These are phyloP conservation scores for Lactarius sanguifluus DNA, from an alignment of 768 basidiomycete genomes.

Conservation along the genomic window DNA sequence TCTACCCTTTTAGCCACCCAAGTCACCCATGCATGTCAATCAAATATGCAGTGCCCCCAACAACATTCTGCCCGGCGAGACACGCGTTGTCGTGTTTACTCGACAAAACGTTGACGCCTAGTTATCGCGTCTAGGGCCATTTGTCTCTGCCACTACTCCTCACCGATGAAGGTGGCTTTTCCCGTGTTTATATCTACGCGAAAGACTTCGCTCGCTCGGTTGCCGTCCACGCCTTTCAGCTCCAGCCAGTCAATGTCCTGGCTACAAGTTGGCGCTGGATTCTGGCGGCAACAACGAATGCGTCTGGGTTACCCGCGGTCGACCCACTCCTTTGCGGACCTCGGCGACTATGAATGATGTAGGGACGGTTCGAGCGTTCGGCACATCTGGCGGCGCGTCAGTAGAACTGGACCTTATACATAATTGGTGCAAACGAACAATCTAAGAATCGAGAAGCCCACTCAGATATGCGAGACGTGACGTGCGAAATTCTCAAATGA, in stretches of 20 bases:
- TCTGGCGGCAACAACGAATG: too few species aligned
- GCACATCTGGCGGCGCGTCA: neutral
- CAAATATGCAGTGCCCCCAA: neutral
- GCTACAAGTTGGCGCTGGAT: too few species aligned
- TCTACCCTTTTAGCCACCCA: neutral
- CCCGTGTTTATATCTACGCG: too few species aligned
- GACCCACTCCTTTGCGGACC: neutral
- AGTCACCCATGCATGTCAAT: neutral
- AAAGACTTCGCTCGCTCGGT: too few species aligned
- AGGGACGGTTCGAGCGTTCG: neutral
- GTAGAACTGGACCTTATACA: neutral
- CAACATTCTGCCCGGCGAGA: neutral
- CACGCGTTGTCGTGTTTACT: neutral
- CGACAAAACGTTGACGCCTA: neutral
- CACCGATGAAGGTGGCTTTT: too few species aligned
- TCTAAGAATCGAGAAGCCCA: neutral
- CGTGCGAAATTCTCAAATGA: slow-evolving; percentile 3
- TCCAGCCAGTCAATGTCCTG: too few species aligned
- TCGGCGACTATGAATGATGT: neutral
- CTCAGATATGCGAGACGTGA: neutral
- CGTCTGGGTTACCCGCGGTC: too few species aligned
- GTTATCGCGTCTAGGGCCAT: neutral
- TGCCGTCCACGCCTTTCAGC: too few species aligned
- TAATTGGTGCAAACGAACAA: neutral
- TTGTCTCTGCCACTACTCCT: neutral